phyloP scores from a whole-genome alignment of 495 filamentous ascomycete species.

The Aspergillus sclerotioniger region DNA sequence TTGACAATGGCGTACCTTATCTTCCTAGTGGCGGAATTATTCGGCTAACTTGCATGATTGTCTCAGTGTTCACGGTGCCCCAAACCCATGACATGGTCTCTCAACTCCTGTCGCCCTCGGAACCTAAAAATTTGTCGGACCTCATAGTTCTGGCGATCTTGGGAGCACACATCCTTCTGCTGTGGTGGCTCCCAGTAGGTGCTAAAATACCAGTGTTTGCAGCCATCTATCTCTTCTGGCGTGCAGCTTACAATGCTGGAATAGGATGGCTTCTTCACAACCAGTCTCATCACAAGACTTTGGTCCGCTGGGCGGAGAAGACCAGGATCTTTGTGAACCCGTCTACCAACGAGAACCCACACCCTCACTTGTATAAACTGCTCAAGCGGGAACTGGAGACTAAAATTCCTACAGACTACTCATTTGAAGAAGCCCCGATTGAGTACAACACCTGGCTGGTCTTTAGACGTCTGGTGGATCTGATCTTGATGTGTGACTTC shows the following conservation, averaged over 20 bases:
- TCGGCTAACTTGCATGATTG: constrained; percentile 4
- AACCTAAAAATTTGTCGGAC: constrained; percentile 94
- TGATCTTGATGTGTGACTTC: constrained; percentile 98
- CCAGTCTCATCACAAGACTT: constrained; percentile 82
- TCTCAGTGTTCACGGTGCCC: constrained; percentile 89
- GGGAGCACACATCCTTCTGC: constrained; percentile 64
- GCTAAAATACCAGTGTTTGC: constrained; percentile 75
- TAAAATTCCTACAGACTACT: constrained; percentile 92
- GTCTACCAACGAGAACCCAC: constrained; percentile 71
- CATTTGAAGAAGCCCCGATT: constrained; percentile 86
- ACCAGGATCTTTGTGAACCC: constrained; percentile 84
- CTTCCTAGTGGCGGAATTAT: background rate
- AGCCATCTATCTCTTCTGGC: constrained; percentile 85
- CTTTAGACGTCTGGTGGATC: constrained; percentile 89
- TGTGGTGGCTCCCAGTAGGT: constrained; percentile 66
- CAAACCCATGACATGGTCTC: constrained; percentile 99
- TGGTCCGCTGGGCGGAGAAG: constrained; percentile 86
- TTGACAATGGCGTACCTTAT: background rate
- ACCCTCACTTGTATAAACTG: constrained; percentile 74
- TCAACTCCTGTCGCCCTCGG: constrained; percentile 88
- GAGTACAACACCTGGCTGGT: constrained; percentile 99
- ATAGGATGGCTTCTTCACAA: constrained; percentile 86
- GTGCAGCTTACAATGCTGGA: constrained; percentile 85
- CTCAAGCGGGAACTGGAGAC: constrained; percentile 87
- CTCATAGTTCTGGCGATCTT: constrained; percentile 77